Percentiles rank a stretch among this genome's conserved stretches.
phyloP scores from a whole-genome alignment of 164 flowering plant genomes.

The Liriodendron chinense region DNA sequence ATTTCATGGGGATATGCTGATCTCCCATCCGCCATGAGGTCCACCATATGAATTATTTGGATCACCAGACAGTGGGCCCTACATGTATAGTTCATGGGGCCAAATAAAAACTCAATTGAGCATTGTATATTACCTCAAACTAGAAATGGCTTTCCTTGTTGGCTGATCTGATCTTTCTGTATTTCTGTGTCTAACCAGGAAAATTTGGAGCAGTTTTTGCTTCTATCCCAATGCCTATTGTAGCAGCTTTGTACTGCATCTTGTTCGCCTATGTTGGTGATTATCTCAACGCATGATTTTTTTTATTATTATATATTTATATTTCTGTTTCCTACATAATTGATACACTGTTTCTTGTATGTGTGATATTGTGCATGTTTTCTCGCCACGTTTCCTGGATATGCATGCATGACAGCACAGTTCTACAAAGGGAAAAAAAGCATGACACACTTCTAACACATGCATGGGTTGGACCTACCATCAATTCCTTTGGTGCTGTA shows the following conservation, averaged over 20 bases:
- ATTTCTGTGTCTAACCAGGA: constrained; percentile 13
- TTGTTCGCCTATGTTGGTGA: constrained; percentile 59
- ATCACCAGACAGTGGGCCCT: background rate
- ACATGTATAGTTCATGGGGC: background rate
- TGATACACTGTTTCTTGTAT: background rate
- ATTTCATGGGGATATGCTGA: background rate
- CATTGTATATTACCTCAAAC: background rate
- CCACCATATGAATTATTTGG: background rate
- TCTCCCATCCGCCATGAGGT: background rate
- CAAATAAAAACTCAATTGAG: no score
- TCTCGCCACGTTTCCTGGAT: background rate
- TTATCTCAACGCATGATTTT: constrained; percentile 12
- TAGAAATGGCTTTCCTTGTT: background rate
- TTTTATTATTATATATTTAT: background rate
- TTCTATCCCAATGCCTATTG: constrained; percentile 27
- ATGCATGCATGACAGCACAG: background rate
- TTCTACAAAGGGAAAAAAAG: no score
- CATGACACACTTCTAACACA: no score
- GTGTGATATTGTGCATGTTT: background rate
- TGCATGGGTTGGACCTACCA: background rate
- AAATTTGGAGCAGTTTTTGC: constrained; percentile 33
- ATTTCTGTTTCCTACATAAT: background rate
- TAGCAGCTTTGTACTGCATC: constrained; percentile 47
- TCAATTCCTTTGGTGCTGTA: background rate
- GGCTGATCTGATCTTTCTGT: background rate